Evolutionary conservation across 2,329 filamentous ascomycete species (phyloP), one percentile per base, ranked within the genome.

Genomic region (Chaetomium globosum): DNA sequence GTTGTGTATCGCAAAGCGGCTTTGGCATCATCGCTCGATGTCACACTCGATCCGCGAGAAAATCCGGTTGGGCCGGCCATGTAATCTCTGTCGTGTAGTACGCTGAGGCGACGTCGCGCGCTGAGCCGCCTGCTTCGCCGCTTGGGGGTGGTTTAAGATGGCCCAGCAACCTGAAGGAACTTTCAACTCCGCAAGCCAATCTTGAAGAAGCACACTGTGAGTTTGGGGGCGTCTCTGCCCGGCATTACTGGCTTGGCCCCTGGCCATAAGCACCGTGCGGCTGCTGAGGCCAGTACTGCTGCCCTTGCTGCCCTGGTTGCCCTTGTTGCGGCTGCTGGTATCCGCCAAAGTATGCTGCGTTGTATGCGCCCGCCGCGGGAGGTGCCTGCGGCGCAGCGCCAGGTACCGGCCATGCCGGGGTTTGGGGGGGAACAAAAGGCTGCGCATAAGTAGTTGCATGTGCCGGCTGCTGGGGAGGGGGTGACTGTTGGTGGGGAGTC

Each of bases 271-370:
- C 52, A 9, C 67, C 67, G 54, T 64, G 61, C 39, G 61, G 60
- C 26, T 68, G 68, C 36, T 66, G 66, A 26, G 62, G 61, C 67
- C 69, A 70, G 60, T 69, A 68, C 13, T 63, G 65, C 49, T 73
- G 73, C 13, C 62, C 52, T 12, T 71, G 67, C 51, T 73, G 72
- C 10, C 70, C 66, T 31, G 75, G 77, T 66, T 39, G 31, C 31
- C 31, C 31, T 31, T 7, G 36, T 39, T 79, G 78, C 33, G 72
- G 66, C 61, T 79, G 78, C 51, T 80, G 76, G 75, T 83, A 67
- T 4, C 79, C 81, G 49, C 82, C 80, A 65, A 88, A 79, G 72
- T 88, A 83, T 1, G 83, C 80, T 3, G 86, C 86, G 68, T 87
- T 87, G 69, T 84, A 84, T 10, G 82, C 77, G 67, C 81, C 56